phyloP scores from a whole-genome alignment of 2,329 filamentous ascomycete genomes.

The Teratosphaeria zuluensis region DNA sequence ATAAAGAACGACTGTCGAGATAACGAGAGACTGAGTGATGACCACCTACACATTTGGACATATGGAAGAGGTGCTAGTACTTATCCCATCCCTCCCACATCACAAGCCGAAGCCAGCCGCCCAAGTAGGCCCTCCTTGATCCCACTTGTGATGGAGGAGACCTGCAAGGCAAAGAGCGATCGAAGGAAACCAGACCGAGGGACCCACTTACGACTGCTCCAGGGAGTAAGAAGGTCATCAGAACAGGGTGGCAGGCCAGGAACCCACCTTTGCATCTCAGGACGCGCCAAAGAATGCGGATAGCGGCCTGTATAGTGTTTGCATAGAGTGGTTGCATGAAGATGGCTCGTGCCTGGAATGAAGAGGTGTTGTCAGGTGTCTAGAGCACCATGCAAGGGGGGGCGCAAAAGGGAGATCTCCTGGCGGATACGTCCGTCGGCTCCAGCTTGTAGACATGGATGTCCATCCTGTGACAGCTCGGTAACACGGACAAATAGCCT shows the following conservation, averaged over 20 bases:
- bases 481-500: neutral
- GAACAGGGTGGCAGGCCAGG: too few species aligned
- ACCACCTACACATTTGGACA: neutral
- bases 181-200: too few species aligned
- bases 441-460: neutral
- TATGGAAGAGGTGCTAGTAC: neutral
- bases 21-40: neutral
- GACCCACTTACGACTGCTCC: too few species aligned
- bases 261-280: neutral
- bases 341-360: conserved; percentile 1
- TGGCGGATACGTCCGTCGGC: neutral
- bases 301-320: neutral
- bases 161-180: neutral
- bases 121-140: neutral
- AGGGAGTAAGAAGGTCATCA: too few species aligned
- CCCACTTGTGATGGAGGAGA: too few species aligned
- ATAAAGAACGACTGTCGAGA: neutral
- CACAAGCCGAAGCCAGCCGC: neutral
- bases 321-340: conserved; percentile 5
- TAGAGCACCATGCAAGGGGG: conserved; percentile 2
- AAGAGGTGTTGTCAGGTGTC: neutral
- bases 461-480: neutral
- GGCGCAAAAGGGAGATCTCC: neutral
- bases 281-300: neutral
- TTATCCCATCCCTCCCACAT: neutral